These are phyloP conservation scores for Microcera coccophila DNA, from an alignment of 2,329 filamentous ascomycete genomes.

Conservation along the genomic window DNA sequence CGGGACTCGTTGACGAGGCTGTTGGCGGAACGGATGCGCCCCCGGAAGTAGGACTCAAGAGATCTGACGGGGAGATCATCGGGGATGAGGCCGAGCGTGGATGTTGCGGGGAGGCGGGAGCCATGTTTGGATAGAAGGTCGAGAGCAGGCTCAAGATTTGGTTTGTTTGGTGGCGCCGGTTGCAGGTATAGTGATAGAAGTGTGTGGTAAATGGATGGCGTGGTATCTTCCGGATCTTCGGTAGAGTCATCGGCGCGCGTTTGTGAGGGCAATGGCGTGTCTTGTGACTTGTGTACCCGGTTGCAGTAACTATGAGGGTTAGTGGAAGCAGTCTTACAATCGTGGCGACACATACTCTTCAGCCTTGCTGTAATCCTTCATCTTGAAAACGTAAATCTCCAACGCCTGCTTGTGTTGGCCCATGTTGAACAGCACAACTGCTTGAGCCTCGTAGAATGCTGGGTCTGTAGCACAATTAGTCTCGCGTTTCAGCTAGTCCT, in stretches of 20 bases:
- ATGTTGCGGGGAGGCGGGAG: slow-evolving; percentile 80
- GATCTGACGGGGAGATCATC: slow-evolving; percentile 71
- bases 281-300: slow-evolving; percentile 65
- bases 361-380: slow-evolving; percentile 81
- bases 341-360: slow-evolving; percentile 67
- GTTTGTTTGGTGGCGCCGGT: slow-evolving; percentile 67
- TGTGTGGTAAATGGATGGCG: slow-evolving; percentile 84
- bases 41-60: slow-evolving; percentile 86
- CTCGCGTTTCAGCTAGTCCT: not conserved
- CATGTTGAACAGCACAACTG: slow-evolving; percentile 91
- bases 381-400: slow-evolving; percentile 96
- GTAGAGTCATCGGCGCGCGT: slow-evolving; percentile 31
- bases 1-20: slow-evolving; percentile 75
- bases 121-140: slow-evolving; percentile 89
- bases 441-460: slow-evolving; percentile 82
- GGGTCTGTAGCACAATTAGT: slow-evolving; percentile 54
- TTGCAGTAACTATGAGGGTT: slow-evolving; percentile 71
- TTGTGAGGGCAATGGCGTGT: slow-evolving; percentile 37
- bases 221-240: slow-evolving; percentile 45
- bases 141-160: slow-evolving; percentile 74
- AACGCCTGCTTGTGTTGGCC: slow-evolving; percentile 90
- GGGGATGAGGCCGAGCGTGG: slow-evolving; percentile 82
- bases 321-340: slow-evolving; percentile 8
- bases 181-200: slow-evolving; percentile 85
- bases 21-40: slow-evolving; percentile 82